Percentiles rank a stretch among this genome's conserved stretches.
phyloP scores from a whole-genome alignment of 2,329 filamentous ascomycete species.

The Aspergillaceae sp. region DNA sequence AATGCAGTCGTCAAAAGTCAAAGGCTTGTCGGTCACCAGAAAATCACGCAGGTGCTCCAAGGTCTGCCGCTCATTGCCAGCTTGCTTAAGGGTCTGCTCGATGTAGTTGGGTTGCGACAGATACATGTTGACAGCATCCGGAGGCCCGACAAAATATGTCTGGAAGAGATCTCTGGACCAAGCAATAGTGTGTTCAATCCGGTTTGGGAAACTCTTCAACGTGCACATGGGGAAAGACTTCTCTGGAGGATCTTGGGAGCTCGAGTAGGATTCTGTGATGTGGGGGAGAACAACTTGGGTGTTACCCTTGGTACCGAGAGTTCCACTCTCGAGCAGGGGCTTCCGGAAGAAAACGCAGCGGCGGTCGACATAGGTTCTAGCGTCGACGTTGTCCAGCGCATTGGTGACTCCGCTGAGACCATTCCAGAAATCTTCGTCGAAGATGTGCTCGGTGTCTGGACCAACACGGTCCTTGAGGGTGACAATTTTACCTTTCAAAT shows the following conservation, averaged over 20 bases:
- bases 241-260: slow-evolving; percentile 93
- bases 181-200: slow-evolving; percentile 96
- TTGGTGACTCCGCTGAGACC: slow-evolving; percentile 87
- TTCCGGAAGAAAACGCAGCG: slow-evolving; percentile 98
- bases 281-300: slow-evolving; percentile 89
- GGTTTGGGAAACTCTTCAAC: slow-evolving; percentile 91
- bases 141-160: slow-evolving; percentile 82
- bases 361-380: slow-evolving; percentile 89
- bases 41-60: slow-evolving; percentile 84
- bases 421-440: slow-evolving; percentile 90
- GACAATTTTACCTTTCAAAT: slow-evolving; percentile 75
- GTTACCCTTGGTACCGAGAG: slow-evolving; percentile 97
- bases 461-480: slow-evolving; percentile 85
- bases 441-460: slow-evolving; percentile 82
- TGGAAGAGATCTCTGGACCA: slow-evolving; percentile 97
- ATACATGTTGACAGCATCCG: slow-evolving; percentile 90
- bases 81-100: slow-evolving; percentile 77
- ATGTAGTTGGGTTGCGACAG: slow-evolving; percentile 87
- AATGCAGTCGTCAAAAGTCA: slow-evolving; percentile 92
- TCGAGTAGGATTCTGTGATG: slow-evolving; percentile 93
- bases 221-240: slow-evolving; percentile 99
- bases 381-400: slow-evolving; percentile 94
- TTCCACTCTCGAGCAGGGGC: slow-evolving; percentile 90
- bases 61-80: slow-evolving; percentile 89
- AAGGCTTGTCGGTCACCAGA: slow-evolving; percentile 81